Conservation (phyloP, 192 early-diverging fungal species). For the Pilaira anomala region DNA sequence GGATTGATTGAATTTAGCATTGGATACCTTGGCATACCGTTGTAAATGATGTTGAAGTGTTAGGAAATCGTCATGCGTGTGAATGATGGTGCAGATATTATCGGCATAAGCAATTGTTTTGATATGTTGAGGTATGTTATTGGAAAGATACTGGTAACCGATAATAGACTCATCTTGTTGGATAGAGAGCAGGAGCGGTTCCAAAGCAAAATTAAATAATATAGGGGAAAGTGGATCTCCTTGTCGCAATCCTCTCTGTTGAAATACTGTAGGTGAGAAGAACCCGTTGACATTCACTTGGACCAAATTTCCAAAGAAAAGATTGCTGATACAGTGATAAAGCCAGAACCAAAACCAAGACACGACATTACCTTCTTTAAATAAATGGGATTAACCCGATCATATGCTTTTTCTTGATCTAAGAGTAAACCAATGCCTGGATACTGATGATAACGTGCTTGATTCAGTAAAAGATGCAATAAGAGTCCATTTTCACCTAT, state of each 20-base stretch:
- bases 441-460: neutral
- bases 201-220: conserved; percentile 31
- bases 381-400: conserved; percentile 27
- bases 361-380: neutral
- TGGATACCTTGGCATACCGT: neutral
- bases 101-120: conserved; percentile 1
- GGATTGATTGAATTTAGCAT: neutral
- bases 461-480: neutral
- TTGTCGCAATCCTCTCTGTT: conserved; percentile 31
- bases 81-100: neutral
- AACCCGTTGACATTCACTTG: conserved; percentile 27
- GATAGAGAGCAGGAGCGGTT: conserved; percentile 21
- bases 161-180: neutral
- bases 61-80: neutral
- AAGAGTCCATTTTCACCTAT: conserved; percentile 22
- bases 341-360: conserved; percentile 13
- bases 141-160: neutral
- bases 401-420: conserved; percentile 34
- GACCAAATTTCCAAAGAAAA: conserved; percentile 18
- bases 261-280: neutral
- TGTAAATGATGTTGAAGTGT: neutral
- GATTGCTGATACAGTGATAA: neutral
- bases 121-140: neutral
- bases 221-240: conserved; percentile 36
- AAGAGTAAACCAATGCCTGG: conserved; percentile 15